A percentile compares a stretch with the other conserved stretches of the same genome.
phyloP scores from a whole-genome alignment of 73 alveolate genomes.

The Diophrys sp. region DNA sequence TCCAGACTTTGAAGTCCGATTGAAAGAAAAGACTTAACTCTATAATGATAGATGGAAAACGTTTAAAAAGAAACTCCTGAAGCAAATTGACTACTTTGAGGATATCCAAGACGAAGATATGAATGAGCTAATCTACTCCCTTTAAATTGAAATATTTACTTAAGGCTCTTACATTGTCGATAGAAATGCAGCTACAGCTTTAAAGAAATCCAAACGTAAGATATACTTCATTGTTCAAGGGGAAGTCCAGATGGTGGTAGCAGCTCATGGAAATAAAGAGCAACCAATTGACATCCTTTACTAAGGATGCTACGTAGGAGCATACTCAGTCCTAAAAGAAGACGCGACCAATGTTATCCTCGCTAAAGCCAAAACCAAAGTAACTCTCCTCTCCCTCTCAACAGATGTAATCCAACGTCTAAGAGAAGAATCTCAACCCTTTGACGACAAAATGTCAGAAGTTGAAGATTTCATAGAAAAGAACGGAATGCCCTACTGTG shows the following conservation, averaged over 20 bases:
- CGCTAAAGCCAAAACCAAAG: not conserved
- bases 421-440: not conserved
- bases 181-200: not conserved
- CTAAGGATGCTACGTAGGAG: not conserved
- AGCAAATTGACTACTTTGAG: slow-evolving; percentile 6
- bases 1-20: not conserved
- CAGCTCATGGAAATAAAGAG: not conserved
- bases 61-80: not conserved
- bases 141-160: not conserved
- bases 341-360: not conserved
- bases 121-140: slow-evolving; percentile 7
- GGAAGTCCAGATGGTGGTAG: slow-evolving; percentile 14
- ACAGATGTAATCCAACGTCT: not conserved
- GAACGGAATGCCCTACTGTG: slow-evolving; percentile 20
- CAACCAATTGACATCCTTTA: not conserved
- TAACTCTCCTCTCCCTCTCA: not conserved
- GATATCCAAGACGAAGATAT: slow-evolving; percentile 2
- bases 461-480: slow-evolving; percentile 12
- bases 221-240: slow-evolving; percentile 17
- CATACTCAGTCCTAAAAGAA: not conserved
- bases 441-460: slow-evolving; percentile 7
- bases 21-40: slow-evolving; percentile 46
- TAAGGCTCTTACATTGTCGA: not conserved
- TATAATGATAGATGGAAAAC: not conserved
- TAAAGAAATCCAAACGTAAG: not conserved